Evolutionary conservation across 306 rosid genomes (phyloP).

Genomic region (Pterocarpus santalinus): DNA sequence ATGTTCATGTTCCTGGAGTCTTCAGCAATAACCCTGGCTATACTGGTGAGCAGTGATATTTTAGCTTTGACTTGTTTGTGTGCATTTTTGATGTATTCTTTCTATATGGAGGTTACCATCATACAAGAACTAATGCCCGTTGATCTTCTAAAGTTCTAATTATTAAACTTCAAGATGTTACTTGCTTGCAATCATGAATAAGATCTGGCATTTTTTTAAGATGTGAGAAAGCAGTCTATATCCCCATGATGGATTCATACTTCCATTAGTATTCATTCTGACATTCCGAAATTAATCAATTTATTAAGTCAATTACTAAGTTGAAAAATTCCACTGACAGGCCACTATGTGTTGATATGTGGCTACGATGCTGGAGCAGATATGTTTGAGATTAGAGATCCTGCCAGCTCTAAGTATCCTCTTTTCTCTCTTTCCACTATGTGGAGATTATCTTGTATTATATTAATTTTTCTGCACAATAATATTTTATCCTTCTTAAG

Average conservation of each 20-base stretch:
- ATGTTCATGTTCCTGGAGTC: constrained; percentile 58
- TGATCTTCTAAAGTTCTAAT: constrained; percentile 21
- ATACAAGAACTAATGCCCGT: background rate
- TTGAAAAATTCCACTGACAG: constrained; percentile 54
- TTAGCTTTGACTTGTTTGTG: constrained; percentile 30
- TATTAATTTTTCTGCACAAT: constrained; percentile 3
- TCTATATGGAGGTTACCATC: constrained; percentile 21
- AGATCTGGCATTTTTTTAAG: background rate
- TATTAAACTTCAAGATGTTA: constrained; percentile 5
- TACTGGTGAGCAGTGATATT: constrained; percentile 67
- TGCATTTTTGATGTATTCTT: constrained; percentile 17
- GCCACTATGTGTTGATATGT: constrained; percentile 92
- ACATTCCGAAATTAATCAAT: constrained; percentile 36
- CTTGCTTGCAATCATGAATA: constrained; percentile 27
- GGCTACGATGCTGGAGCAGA: constrained; percentile 87
- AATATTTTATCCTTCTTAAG: constrained; percentile 21
- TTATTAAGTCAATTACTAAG: constrained; percentile 38
- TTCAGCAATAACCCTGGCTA: constrained; percentile 67
- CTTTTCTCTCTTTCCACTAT: constrained; percentile 33
- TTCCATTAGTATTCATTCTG: constrained; percentile 26
- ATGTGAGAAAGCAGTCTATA: constrained; percentile 8
- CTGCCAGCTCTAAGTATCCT: constrained; percentile 79
- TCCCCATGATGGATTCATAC: background rate
- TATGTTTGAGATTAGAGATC: constrained; percentile 99
- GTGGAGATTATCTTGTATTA: constrained; percentile 30